phyloP scores from a whole-genome alignment of 371 early-diverging fungal genomes.

The Massospora cicadina region DNA sequence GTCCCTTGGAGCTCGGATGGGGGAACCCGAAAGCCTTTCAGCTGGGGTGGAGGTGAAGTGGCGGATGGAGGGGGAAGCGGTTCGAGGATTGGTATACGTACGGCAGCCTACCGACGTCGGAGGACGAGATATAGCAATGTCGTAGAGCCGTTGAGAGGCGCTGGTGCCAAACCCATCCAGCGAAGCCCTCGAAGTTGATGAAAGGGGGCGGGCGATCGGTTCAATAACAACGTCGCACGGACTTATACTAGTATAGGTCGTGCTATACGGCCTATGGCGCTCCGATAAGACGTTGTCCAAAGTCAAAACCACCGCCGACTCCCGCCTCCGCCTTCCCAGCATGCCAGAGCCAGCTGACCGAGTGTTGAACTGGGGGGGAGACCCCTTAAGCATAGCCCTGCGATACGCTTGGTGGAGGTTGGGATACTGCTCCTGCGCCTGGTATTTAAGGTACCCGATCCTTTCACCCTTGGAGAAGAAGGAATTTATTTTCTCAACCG shows the following conservation, averaged over 20 bases:
- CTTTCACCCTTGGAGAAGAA: neutral
- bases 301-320: neutral
- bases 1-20: neutral
- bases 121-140: slow-evolving; percentile 2
- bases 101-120: neutral
- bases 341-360: slow-evolving; percentile 1
- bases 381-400: slow-evolving; percentile 6
- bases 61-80: neutral
- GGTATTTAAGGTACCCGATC: slow-evolving; percentile 8
- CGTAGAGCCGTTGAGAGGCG: neutral
- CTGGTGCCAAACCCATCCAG: neutral
- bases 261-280: neutral
- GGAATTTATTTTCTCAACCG: slow-evolving; percentile 9
- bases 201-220: neutral
- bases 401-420: slow-evolving; percentile 3
- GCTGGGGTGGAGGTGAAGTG: neutral
- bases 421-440: neutral
- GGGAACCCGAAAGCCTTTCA: neutral
- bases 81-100: neutral
- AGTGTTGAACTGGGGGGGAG: neutral
- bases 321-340: neutral
- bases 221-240: neutral
- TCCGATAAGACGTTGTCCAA: neutral
- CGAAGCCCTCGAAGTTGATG: neutral
- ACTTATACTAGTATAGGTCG: too few species aligned